Base-by-base conservation (phyloP, 192 early-diverging fungal species). In the Backusella liffmaniae region DNA sequence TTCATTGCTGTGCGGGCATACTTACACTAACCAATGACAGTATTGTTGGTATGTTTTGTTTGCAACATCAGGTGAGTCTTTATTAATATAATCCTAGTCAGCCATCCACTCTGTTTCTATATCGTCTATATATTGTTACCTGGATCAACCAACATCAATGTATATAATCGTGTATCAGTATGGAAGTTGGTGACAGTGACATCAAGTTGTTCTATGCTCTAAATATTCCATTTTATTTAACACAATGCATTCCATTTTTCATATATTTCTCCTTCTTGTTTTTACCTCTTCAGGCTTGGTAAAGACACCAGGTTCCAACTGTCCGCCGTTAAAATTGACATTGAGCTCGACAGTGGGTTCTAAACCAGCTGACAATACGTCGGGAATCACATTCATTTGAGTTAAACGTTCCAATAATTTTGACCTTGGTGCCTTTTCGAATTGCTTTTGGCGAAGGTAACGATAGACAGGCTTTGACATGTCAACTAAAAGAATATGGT, bases 301-400 rank as follows among this genome's bases (percentile, higher is more conserved):
- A 69, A 84, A 84, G 74, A 76, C 46, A 72, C 78, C 77, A 77
- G 82, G 81, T 81, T 87, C 80, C 77, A 79, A 26, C 37, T 68
- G 21, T 18, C 36, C 56, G 72, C 78, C 68, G n/a, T 67, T 76
- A 7, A 84, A 82, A 26, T 83, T 65, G 37, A 91, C 29, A 35
- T 82, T 69, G 29, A 89, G 76, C 26, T 87, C 79, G 13, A 86
- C 72, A 3, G 79, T 74, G 21, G 88, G 86, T 7, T 83, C 77
- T 32, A 90, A 83, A 16, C 82, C 77, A 30, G 86, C 86, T 30
- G 67, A 49, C 18, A 94, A 81, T n/a, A 93, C 66, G 81, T 94
- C 93, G 5, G 93, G 93, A 36, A 91, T 80, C 49, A 94, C 92
- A 82, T 83, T 90, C 93, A 94, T 94, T 78, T 93, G 92, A 49